Percentiles rank a stretch among this genome's conserved stretches.
These are phyloP conservation scores for Agrostemma githago DNA, from an alignment of 148 eudicot genomes.

Conservation along the genomic window DNA sequence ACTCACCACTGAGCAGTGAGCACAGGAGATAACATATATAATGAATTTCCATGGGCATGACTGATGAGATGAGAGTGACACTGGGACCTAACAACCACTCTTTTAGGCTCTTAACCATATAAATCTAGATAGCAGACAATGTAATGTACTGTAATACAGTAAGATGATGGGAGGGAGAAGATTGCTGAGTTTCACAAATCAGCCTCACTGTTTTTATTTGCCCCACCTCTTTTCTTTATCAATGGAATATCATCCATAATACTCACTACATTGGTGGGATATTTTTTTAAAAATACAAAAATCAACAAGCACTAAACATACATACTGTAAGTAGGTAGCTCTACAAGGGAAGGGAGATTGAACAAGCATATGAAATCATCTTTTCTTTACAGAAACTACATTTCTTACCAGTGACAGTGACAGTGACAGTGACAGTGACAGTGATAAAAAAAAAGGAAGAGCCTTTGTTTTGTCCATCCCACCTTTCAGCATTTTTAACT, in stretches of 20 bases:
- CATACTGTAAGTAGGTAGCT: slow-evolving; percentile 15
- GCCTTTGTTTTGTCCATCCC: slow-evolving; percentile 10
- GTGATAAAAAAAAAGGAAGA: neutral
- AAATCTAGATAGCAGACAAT: neutral
- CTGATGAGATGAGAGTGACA: neutral
- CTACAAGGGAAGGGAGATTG: neutral
- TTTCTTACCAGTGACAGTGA: neutral
- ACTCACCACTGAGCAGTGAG: neutral
- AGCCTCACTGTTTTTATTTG: slow-evolving; percentile 18
- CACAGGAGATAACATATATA: neutral
- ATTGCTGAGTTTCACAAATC: slow-evolving; percentile 16
- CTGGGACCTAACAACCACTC: neutral
- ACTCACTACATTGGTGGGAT: neutral
- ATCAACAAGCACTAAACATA: neutral
- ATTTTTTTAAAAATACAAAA: slow-evolving; percentile 10
- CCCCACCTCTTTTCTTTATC: slow-evolving; percentile 6
- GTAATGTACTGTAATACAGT: neutral
- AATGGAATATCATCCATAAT: slow-evolving; percentile 13
- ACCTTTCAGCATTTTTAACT: slow-evolving; percentile 19
- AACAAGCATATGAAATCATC: slow-evolving; percentile 9
- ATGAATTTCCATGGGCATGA: neutral
- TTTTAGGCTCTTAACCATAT: neutral
- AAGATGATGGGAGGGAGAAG: neutral
- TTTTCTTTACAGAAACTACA: slow-evolving; percentile 6
- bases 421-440: neutral